Percentiles rank a stretch among this genome's conserved stretches.
These are phyloP conservation scores for Prunus armeniaca DNA, from an alignment of 306 rosid genomes.

Conservation along the genomic window DNA sequence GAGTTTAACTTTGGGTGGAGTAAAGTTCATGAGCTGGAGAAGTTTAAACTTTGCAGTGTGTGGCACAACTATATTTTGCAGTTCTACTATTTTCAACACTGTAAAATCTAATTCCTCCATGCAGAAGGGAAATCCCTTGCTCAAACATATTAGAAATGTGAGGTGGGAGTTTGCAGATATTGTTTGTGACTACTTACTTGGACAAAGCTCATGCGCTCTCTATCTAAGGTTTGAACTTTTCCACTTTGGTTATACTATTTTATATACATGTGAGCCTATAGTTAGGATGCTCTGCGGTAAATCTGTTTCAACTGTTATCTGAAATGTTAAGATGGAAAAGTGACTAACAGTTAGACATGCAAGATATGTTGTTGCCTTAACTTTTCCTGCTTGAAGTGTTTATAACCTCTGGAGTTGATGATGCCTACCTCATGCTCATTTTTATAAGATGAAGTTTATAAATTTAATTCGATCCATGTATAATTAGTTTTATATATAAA, in stretches of 20 bases:
- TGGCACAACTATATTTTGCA: background rate
- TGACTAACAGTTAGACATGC: background rate
- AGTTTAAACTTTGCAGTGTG: background rate
- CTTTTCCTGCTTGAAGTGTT: slow-evolving; percentile 4
- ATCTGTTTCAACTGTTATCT: background rate
- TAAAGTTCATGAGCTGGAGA: background rate
- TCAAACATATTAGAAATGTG: slow-evolving; percentile 89
- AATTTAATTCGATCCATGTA: slow-evolving; percentile 16
- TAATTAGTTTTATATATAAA: slow-evolving; percentile 5
- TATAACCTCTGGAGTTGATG: slow-evolving; percentile 11
- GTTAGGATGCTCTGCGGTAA: background rate
- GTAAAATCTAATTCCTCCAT: background rate
- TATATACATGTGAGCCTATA: background rate
- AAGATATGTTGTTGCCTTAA: background rate
- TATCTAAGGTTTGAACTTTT: slow-evolving; percentile 68
- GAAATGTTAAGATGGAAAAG: background rate
- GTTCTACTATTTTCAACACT: background rate
- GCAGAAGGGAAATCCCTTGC: slow-evolving; percentile 94
- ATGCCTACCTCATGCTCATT: background rate
- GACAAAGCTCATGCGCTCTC: slow-evolving; percentile 88
- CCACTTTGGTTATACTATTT: background rate
- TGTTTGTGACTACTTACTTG: slow-evolving; percentile 84
- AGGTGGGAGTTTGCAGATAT: slow-evolving; percentile 92
- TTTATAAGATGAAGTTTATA: background rate
- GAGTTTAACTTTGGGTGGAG: background rate